phyloP scores from a whole-genome alignment of 164 flowering plant genomes.

The Macadamia integrifolia region DNA sequence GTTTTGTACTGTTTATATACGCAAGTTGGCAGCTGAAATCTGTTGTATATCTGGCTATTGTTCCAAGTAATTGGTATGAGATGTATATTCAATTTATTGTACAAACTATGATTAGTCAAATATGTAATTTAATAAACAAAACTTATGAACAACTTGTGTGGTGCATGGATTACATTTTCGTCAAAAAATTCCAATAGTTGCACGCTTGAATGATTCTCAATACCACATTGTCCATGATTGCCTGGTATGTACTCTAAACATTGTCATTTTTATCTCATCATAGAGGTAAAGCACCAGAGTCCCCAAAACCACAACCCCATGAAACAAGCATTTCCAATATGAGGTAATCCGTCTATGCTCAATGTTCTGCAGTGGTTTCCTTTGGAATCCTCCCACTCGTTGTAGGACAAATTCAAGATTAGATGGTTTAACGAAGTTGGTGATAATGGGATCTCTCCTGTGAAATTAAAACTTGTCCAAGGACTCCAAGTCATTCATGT shows the following conservation, averaged over 20 bases:
- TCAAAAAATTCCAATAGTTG: too few relatives aligned
- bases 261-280: constrained; percentile 1
- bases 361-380: constrained; percentile 13
- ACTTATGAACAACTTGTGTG: too few relatives aligned
- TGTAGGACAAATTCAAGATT: constrained; percentile 13
- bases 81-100: constrained; percentile 8
- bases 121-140: not conserved
- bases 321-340: constrained; percentile 11
- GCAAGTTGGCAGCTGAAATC: not conserved
- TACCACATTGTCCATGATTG: not conserved
- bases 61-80: not conserved
- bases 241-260: constrained; percentile 8
- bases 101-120: constrained; percentile 1
- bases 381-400: constrained; percentile 22
- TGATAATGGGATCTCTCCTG: constrained; percentile 10
- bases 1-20: not conserved
- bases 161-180: too few relatives aligned
- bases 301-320: constrained; percentile 2
- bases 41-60: constrained; percentile 10
- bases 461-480: constrained; percentile 15
- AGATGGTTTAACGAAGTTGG: constrained; percentile 11
- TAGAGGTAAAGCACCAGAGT: constrained; percentile 4
- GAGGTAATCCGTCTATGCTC: constrained; percentile 9
- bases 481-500: constrained; percentile 15
- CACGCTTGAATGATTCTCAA: not conserved